Conservation (phyloP, 164 flowering plant species). For the Dillenia turbinata region DNA sequence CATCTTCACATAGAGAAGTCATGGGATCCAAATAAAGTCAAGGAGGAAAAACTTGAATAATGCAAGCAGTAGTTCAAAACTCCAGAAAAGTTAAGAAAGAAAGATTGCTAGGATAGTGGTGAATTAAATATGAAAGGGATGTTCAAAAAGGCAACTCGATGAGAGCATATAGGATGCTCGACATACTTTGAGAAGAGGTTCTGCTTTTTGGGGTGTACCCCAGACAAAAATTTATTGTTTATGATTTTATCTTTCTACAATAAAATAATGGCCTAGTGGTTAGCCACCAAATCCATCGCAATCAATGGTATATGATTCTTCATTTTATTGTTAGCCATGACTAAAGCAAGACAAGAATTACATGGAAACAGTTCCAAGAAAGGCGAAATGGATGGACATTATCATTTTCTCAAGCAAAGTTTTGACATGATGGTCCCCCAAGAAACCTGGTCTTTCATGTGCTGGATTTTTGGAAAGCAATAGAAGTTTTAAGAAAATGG, state of each 20-base stretch:
- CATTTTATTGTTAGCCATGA: no score
- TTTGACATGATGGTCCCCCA: no score
- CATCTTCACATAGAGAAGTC: neutral
- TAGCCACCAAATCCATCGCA: constrained; percentile 11
- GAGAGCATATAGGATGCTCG: constrained; percentile 17
- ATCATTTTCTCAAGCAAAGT: no score
- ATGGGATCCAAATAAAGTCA: constrained; percentile 4
- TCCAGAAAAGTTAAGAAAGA: neutral
- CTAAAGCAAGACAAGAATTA: no score
- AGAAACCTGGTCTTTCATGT: no score
- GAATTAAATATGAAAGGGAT: neutral
- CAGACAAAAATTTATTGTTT: constrained; percentile 2
- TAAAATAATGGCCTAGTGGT: constrained; percentile 9
- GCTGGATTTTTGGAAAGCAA: no score
- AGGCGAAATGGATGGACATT: no score
- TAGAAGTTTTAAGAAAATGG: no score
- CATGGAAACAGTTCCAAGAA: no score
- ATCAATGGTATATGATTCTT: no score
- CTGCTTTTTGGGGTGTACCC: constrained; percentile 8
- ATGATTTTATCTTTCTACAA: neutral
- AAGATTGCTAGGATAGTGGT: neutral
- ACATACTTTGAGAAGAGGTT: constrained; percentile 1
- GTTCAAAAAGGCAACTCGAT: constrained; percentile 14
- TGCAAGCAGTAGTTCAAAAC: constrained; percentile 1
- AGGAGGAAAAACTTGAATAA: constrained; percentile 1